These are phyloP conservation scores for Stygiomarasmius scandens DNA, from an alignment of 1,284 basidiomycete genomes.

Conservation along the genomic window DNA sequence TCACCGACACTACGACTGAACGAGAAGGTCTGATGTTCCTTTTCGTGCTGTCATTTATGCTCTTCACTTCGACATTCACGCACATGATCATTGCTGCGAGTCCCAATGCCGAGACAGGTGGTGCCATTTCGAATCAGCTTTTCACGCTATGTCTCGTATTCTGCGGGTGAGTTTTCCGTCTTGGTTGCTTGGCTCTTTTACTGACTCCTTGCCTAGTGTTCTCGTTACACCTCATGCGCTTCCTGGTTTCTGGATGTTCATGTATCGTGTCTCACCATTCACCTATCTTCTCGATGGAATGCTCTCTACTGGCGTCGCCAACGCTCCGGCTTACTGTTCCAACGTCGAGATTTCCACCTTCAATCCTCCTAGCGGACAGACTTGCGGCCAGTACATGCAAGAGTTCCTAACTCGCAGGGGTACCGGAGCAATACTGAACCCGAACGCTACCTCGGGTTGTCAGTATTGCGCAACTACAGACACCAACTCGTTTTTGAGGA, in stretches of 20 bases:
- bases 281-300: conserved; percentile 60
- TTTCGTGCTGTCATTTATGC: conserved; percentile 52
- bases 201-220: conserved; percentile 15
- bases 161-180: conserved; percentile 47
- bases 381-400: conserved; percentile 63
- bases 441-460: conserved; percentile 52
- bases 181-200: not conserved
- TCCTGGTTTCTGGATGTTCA: conserved; percentile 6
- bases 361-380: conserved; percentile 61
- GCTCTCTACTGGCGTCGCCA: conserved; percentile 31
- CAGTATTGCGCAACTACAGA: conserved; percentile 54
- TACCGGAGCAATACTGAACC: conserved; percentile 69
- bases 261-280: conserved; percentile 74
- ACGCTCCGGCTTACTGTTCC: conserved; percentile 34
- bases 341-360: conserved; percentile 43
- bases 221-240: not conserved
- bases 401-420: conserved; percentile 54
- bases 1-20: conserved; percentile 35
- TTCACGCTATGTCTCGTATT: conserved; percentile 33
- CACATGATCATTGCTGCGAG: conserved; percentile 41
- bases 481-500: conserved; percentile 60
- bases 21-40: conserved; percentile 60
- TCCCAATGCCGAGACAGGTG: conserved; percentile 41
- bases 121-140: conserved; percentile 22
- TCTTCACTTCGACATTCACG: conserved; percentile 55